Percentiles rank a stretch among this genome's conserved stretches.
These are phyloP conservation scores for Leptographium lundbergii DNA, from an alignment of 2,329 filamentous ascomycete species.

Conservation along the genomic window DNA sequence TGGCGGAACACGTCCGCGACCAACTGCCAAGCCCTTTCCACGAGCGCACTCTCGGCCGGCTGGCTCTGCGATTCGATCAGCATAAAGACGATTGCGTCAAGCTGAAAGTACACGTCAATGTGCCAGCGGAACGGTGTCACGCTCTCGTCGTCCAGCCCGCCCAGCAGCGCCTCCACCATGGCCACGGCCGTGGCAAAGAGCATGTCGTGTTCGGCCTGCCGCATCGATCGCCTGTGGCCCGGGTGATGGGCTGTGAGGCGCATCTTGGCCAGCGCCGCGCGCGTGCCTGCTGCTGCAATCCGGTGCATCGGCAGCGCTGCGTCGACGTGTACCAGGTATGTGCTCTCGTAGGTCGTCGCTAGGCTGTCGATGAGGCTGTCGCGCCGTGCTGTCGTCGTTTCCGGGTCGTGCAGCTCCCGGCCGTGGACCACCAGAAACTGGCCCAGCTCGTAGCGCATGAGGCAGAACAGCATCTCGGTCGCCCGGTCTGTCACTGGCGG, in stretches of 20 bases:
- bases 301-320: slow-evolving; percentile 22
- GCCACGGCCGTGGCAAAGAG: slow-evolving; percentile 12
- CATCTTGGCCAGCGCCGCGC: slow-evolving; percentile 14
- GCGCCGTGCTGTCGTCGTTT: slow-evolving; percentile 10
- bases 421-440: slow-evolving; percentile 24
- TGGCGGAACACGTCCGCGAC: slow-evolving; percentile 11
- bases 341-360: slow-evolving; percentile 15
- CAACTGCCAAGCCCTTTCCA: slow-evolving; percentile 12
- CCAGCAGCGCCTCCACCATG: slow-evolving; percentile 12
- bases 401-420: slow-evolving; percentile 14
- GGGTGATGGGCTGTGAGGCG: slow-evolving; percentile 15
- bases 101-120: slow-evolving; percentile 14
- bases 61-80: slow-evolving; percentile 14
- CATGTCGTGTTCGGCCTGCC: slow-evolving; percentile 13
- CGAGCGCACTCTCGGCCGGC: slow-evolving; percentile 5
- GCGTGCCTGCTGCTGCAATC: slow-evolving; percentile 9
- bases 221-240: slow-evolving; percentile 11
- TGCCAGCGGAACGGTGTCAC: slow-evolving; percentile 13
- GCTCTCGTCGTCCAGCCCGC: slow-evolving; percentile 5
- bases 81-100: slow-evolving; percentile 17
- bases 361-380: slow-evolving; percentile 17
- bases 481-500: slow-evolving; percentile 24
- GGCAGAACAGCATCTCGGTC: slow-evolving; percentile 38
- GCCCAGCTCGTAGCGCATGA: slow-evolving; percentile 27
- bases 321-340: slow-evolving; percentile 19